Evolutionary conservation across 352 stramenopile species (phyloP).

Genomic region (Phytophthora pistaciae): DNA sequence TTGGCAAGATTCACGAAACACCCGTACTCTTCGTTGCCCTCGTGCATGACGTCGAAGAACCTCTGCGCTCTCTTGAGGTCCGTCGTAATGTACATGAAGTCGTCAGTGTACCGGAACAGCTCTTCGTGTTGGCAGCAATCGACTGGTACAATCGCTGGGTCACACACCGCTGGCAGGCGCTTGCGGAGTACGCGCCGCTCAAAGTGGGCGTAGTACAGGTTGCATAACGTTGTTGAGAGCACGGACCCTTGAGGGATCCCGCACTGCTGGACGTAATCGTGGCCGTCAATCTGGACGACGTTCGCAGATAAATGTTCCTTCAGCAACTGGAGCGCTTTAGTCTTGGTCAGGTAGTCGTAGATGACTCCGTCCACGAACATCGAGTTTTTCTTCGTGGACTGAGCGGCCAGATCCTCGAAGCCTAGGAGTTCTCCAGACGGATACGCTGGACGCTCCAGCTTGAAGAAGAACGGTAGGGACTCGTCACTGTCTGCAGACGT

Average conservation of each 20-base stretch:
- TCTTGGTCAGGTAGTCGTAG: conserved; percentile 74
- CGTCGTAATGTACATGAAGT: conserved; percentile 79
- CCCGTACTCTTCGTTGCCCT: conserved; percentile 67
- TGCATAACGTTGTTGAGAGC: conserved; percentile 83
- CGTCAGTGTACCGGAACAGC: conserved; percentile 81
- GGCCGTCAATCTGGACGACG: conserved; percentile 57
- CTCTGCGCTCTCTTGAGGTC: conserved; percentile 51
- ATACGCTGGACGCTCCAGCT: conserved; percentile 67
- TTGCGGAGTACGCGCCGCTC: conserved; percentile 69
- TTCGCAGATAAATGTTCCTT: conserved; percentile 76
- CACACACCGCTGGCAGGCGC: conserved; percentile 36
- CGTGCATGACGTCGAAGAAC: conserved; percentile 73
- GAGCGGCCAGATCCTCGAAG: conserved; percentile 60
- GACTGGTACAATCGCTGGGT: conserved; percentile 13
- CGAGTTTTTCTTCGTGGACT: conserved; percentile 50
- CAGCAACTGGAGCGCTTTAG: conserved; percentile 57
- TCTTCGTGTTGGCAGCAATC: conserved; percentile 61
- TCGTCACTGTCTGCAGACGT: conserved; percentile 8
- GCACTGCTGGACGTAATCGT: conserved; percentile 63
- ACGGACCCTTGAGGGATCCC: conserved; percentile 88
- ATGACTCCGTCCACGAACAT: conserved; percentile 82
- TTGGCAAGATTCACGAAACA: conserved; percentile 74
- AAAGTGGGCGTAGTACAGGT: conserved; percentile 85
- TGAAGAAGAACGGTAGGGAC: conserved; percentile 49
- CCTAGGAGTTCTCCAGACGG: conserved; percentile 57